A percentile compares a stretch with the other conserved stretches of the same genome.
phyloP scores from a whole-genome alignment of 1,284 basidiomycete species.

The Marasmius oreades region DNA sequence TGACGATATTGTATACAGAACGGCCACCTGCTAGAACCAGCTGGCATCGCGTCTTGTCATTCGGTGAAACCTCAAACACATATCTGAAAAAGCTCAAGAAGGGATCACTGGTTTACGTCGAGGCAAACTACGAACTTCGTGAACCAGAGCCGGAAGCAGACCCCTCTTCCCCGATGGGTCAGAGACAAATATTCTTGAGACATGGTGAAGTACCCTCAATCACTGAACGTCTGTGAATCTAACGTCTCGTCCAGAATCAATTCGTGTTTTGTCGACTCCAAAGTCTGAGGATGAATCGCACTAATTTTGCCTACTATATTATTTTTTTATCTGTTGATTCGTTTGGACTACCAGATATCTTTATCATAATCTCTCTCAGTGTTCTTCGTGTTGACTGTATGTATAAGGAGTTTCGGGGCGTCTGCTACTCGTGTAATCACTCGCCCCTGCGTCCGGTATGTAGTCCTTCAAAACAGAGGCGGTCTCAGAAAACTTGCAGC shows the following conservation, averaged over 20 bases:
- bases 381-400: slow-evolving; percentile 6
- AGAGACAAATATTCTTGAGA: slow-evolving; percentile 74
- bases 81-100: slow-evolving; percentile 63
- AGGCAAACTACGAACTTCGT: slow-evolving; percentile 69
- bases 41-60: slow-evolving; percentile 75
- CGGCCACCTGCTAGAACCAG: slow-evolving; percentile 52
- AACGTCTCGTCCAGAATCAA: slow-evolving; percentile 16
- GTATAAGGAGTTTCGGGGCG: slow-evolving; percentile 12
- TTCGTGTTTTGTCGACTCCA: slow-evolving; percentile 21
- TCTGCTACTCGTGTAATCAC: slow-evolving; percentile 13
- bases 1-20: slow-evolving; percentile 32
- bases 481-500: background rate
- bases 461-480: slow-evolving; percentile 8
- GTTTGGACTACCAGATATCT: background rate
- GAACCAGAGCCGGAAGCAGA: slow-evolving; percentile 65
- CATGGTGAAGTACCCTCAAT: slow-evolving; percentile 49
- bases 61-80: slow-evolving; percentile 51
- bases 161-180: slow-evolving; percentile 58
- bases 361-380: background rate
- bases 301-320: background rate
- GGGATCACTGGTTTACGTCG: slow-evolving; percentile 72
- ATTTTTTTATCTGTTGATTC: background rate
- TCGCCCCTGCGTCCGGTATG: slow-evolving; percentile 8
- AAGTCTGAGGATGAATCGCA: slow-evolving; percentile 7
- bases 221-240: background rate